Conservation (phyloP, 225 moss, liverwort and hornwort genomes). For the Polytrichum formosum region DNA sequence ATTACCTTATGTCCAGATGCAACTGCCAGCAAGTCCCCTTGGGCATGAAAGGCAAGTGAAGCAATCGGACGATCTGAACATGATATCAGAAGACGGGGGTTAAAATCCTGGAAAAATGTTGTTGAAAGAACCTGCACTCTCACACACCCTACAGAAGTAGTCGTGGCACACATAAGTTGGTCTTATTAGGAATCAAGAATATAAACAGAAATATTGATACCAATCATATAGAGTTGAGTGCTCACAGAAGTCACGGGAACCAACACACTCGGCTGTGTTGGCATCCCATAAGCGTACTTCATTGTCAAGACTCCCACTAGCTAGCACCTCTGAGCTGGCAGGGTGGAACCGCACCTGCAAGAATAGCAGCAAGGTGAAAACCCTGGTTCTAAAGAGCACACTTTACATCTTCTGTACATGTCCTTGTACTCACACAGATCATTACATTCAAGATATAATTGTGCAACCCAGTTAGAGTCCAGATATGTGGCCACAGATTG, state of each 20-base stretch:
- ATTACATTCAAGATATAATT: no score
- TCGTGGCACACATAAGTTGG: no score
- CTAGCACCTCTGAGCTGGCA: constrained; percentile 97
- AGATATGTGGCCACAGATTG: no score
- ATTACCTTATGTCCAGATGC: constrained; percentile 97
- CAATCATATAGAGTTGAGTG: not conserved
- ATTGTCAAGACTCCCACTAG: constrained; percentile 99
- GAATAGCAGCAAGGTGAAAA: not conserved
- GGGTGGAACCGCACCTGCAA: constrained; percentile 96
- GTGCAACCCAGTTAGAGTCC: no score
- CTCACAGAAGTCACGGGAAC: constrained; percentile 89
- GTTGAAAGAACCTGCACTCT: no score
- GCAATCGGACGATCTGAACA: constrained; percentile 93
- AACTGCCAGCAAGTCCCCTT: constrained; percentile 96
- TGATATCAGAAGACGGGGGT: not conserved
- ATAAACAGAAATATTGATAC: not conserved
- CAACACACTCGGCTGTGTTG: constrained; percentile 96
- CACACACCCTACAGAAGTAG: no score
- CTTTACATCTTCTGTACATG: no score
- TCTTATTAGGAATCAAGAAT: no score
- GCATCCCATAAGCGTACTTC: constrained; percentile 99
- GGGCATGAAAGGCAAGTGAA: constrained; percentile 95
- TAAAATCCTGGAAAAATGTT: not conserved
- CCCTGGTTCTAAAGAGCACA: not conserved
- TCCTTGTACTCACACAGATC: no score